Percentiles rank a stretch among this genome's conserved stretches.
Evolutionary conservation across 2,329 filamentous ascomycete species (phyloP).

Genomic region (Verticillium nubilum): DNA sequence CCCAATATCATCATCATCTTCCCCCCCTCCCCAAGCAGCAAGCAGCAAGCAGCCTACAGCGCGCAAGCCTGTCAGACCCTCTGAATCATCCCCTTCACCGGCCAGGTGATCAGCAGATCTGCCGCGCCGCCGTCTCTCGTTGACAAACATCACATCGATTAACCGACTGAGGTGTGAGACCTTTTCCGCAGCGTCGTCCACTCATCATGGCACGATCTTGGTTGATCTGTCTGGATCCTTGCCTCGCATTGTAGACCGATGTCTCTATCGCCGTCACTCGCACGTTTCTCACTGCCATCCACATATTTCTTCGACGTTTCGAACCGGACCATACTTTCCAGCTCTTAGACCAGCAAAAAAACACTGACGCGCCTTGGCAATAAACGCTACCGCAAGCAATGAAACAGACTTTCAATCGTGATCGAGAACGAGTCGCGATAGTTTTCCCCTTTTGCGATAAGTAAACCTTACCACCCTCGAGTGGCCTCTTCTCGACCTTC

Average conservation of each 20-base stretch:
- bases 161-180: not conserved
- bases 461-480: not conserved
- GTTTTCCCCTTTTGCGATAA: not conserved
- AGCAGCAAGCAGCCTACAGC: not conserved
- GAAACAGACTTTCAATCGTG: not conserved
- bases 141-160: not conserved
- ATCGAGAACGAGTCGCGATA: not conserved
- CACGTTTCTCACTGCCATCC: not conserved
- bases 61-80: not conserved
- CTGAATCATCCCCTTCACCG: not conserved
- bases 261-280: not conserved
- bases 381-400: not conserved
- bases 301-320: not conserved
- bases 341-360: not conserved
- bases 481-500: not conserved
- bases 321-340: not conserved
- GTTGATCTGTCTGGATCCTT: not conserved
- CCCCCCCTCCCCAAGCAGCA: not conserved
- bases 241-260: not conserved
- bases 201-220: not conserved
- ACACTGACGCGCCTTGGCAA: not conserved
- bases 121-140: not conserved
- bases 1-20: not conserved
- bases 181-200: not conserved
- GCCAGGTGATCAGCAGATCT: not conserved